Evolutionary conservation across 2,329 filamentous ascomycete genomes (phyloP), one percentile per base, ranked within the genome.

Genomic region (Alternaria sp.): DNA sequence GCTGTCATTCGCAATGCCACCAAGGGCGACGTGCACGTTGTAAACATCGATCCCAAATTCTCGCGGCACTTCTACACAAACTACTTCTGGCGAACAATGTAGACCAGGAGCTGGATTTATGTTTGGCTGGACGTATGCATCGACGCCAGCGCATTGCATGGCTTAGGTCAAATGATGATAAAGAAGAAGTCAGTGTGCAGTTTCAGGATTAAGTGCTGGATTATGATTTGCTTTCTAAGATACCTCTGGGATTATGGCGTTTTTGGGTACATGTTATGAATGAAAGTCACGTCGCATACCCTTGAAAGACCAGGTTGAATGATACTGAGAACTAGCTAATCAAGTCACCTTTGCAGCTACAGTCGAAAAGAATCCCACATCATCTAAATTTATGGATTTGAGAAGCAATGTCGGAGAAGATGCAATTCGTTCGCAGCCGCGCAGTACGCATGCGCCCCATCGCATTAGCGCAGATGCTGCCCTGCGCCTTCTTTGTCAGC

Each of bases 41-140:
- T 99, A 62, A 97, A 97, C 74, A 89, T 99, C 78, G 94, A 98
- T 72, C 89, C 91, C 71, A 97, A 95, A 81, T 94, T 97, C 78
- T 94, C 92, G 60, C 86, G 90, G 64, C 94, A 91, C 78, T 97
- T 96, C 75, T 97, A 97, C 74, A 92, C 94, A 22, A 96, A 97
- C 73, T 97, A 97, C 78, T 96, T 98, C 75, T 99, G 95, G 95
- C 86, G 93, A 73, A 94, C 89, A 30, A 84, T 97, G 78, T 96
- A 67, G 61, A 6, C 0, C 9, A 12, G 18, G 8, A 14, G 44
- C 25, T 8, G 0, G 2, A 32, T 20, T 30, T n/a, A n/a, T n/a
- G n/a, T n/a, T n/a, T n/a, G n/a, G n/a, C n/a, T n/a, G n/a, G n/a
- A n/a, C n/a, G n/a, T n/a, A n/a, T n/a, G n/a, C n/a, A n/a, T n/a